Evolutionary conservation across 352 stramenopile species (phyloP).

Genomic region (Phytopythium sindhum): DNA sequence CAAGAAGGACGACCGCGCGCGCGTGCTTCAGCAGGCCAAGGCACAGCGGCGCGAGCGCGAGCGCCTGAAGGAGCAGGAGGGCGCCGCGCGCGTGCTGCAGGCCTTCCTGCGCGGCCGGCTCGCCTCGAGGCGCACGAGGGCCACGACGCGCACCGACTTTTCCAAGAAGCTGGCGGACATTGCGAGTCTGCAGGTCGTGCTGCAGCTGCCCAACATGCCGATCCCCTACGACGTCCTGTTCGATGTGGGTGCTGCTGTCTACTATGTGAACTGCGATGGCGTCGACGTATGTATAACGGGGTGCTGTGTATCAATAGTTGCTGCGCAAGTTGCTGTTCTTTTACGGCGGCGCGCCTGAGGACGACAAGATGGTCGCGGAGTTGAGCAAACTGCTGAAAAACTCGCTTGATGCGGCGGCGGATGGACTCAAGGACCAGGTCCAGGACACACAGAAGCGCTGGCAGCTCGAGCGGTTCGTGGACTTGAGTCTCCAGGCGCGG

Average conservation of each 20-base stretch:
- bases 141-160: conserved; percentile 26
- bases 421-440: conserved; percentile 16
- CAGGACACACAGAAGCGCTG: conserved; percentile 21
- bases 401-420: conserved; percentile 13
- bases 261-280: too few relatives aligned
- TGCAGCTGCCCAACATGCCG: conserved; percentile 46
- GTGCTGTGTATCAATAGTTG: conserved; percentile 15
- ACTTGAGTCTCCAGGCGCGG: conserved; percentile 43
- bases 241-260: conserved; percentile 18
- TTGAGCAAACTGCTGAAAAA: conserved; percentile 25
- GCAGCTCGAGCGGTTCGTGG: conserved; percentile 37
- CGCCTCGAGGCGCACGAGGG: conserved; percentile 13
- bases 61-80: conserved; percentile 34
- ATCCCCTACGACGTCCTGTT: conserved; percentile 50
- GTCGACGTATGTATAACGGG: background rate
- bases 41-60: conserved; percentile 39
- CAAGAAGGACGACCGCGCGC: conserved; percentile 29
- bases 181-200: conserved; percentile 40
- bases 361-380: conserved; percentile 24
- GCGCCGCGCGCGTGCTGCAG: conserved; percentile 31
- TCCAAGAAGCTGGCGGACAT: conserved; percentile 61
- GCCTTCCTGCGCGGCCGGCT: conserved; percentile 38
- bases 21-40: conserved; percentile 53
- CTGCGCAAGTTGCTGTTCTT: conserved; percentile 41
- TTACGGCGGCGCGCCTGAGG: conserved; percentile 23